Base-by-base conservation (phyloP, 495 filamentous ascomycete genomes). In the Letharia lupina region DNA sequence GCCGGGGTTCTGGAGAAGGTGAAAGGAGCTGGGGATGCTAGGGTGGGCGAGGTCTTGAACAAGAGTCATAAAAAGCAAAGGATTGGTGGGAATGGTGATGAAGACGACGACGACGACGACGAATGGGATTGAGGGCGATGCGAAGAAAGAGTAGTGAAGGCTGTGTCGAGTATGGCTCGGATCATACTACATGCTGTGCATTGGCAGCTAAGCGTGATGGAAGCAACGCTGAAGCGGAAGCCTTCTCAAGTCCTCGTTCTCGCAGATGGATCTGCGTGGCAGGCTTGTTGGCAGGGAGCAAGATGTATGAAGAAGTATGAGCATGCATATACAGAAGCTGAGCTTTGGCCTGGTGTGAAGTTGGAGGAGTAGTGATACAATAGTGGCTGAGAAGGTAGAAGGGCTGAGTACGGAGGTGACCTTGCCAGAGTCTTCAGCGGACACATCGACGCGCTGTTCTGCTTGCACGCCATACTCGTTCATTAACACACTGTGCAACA, bases 91-190 rank as follows among this genome's bases (percentile, higher is more conserved):
- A 40, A 72, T 65, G 72, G 73, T 63, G 73, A 76, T 71, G 71
- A 77, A 67, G 77, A 80, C 23, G 79, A 81, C 58, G 80, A 85
- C 45, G 81, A 84, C 65, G 83, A 82, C 62, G 85, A 85, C 65
- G 85, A 89, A 66, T 89, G 86, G 87, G 86, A 89, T 75, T 90
- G 75, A 85, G 28, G 40, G 1, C 1, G 11, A 52, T 31, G n/a
- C 20, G n/a, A 11, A 28, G n/a, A 16, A 5, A 18, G 45, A 37
- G 59, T 35, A 31, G 7, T 39, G 31, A 6, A 54, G 18, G 13
- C 28, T 18, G 13, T 31, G n/a, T 16, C 4, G 15, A 8, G 13
- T 18, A 18, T 45, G 44, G 57, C 57, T 60, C 35, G 40, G 33
- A 3, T 39, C 31, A 20, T n/a, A 39, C 28, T 10, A 59, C 57